Percentiles rank a stretch among this genome's conserved stretches.
Conservation (phyloP, 78 protist species). For the Fonticula alba region DNA sequence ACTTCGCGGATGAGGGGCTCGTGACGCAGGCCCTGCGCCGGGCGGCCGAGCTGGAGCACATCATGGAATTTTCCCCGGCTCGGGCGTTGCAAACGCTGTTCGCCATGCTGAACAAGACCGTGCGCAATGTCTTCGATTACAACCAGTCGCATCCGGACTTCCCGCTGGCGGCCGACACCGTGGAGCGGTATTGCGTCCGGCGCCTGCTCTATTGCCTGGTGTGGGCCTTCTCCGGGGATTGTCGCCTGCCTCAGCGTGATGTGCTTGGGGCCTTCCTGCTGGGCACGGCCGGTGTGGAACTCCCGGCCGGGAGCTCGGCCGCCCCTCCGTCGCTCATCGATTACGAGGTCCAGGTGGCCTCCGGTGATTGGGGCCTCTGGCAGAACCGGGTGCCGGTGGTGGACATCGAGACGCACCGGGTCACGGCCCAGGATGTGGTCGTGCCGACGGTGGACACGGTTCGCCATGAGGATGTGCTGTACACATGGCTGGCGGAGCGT, state of each 20-base stretch:
- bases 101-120: slow-evolving; percentile 28
- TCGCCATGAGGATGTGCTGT: slow-evolving; percentile 75
- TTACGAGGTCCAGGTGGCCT: slow-evolving; percentile 40
- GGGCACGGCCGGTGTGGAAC: background rate
- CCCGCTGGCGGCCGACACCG: slow-evolving; percentile 32
- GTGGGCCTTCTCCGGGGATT: slow-evolving; percentile 80
- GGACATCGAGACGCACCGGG: slow-evolving; percentile 39
- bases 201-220: slow-evolving; percentile 42
- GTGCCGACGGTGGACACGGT: slow-evolving; percentile 90
- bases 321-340: slow-evolving; percentile 42
- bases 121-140: slow-evolving; percentile 40
- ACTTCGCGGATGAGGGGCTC: slow-evolving; percentile 30
- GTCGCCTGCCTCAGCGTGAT: slow-evolving; percentile 30
- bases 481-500: slow-evolving; percentile 61
- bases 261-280: slow-evolving; percentile 27
- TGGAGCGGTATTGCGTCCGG: slow-evolving; percentile 16
- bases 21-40: slow-evolving; percentile 27
- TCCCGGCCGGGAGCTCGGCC: background rate
- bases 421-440: slow-evolving; percentile 69
- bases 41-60: slow-evolving; percentile 38
- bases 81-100: slow-evolving; percentile 44
- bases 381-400: slow-evolving; percentile 33
- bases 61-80: slow-evolving; percentile 63
- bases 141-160: slow-evolving; percentile 50
- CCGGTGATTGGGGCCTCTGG: slow-evolving; percentile 73